A percentile compares a stretch with the other conserved stretches of the same genome.
phyloP scores from a whole-genome alignment of 108 stramenopile species.

The Conticribra weissflogii region DNA sequence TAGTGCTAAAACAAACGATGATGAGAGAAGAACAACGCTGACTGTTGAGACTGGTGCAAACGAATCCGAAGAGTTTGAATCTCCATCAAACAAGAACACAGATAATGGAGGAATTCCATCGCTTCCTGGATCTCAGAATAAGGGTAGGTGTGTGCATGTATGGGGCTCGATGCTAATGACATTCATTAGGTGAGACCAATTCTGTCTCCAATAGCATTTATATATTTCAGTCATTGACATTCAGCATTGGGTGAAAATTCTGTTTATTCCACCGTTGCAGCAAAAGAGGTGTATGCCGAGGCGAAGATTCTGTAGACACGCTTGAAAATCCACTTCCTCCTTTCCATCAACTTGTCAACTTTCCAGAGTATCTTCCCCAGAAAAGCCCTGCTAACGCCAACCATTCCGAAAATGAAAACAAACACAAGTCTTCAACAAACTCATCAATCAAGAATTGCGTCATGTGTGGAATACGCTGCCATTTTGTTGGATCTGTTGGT shows the following conservation, averaged over 20 bases:
- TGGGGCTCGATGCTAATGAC: conserved; percentile 23
- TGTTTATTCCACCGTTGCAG: not conserved
- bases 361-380: conserved; percentile 22
- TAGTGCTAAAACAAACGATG: not conserved
- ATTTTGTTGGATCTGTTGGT: conserved; percentile 11
- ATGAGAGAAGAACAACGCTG: not conserved
- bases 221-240: no score
- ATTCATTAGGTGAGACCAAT: conserved; percentile 14
- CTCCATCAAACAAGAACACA: not conserved
- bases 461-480: conserved; percentile 30
- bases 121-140: conserved; percentile 10
- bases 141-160: conserved; percentile 19
- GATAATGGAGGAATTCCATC: no score
- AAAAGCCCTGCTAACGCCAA: not conserved
- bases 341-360: conserved; percentile 27
- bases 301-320: not conserved
- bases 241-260: not conserved
- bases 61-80: no score
- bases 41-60: conserved; percentile 1
- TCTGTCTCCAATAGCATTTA: no score
- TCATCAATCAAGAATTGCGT: conserved; percentile 17
- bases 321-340: conserved; percentile 5
- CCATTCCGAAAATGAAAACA: conserved; percentile 4
- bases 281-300: conserved; percentile 2
- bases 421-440: not conserved